Conservation (phyloP, 305 asterid species). For the Ilex paraguariensis region DNA sequence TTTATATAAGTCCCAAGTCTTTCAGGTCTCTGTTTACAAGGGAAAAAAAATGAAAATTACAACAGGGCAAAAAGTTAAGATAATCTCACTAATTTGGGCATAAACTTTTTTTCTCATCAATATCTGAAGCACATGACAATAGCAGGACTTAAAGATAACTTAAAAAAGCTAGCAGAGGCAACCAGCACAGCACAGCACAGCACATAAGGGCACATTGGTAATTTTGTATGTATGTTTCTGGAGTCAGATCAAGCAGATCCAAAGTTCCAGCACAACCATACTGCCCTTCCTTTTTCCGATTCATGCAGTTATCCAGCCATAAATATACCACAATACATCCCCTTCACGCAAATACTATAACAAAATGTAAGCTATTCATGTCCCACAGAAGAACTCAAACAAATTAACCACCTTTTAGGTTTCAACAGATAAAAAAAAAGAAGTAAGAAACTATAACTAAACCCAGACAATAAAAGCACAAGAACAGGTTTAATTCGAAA, state of each 20-base stretch:
- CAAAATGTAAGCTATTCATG: too few relatives aligned
- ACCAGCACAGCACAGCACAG: slow-evolving; percentile 3
- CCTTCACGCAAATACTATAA: not conserved
- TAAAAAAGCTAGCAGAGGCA: not conserved
- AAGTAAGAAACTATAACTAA: not conserved
- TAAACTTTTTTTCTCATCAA: not conserved
- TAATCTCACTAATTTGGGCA: not conserved
- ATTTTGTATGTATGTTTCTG: slow-evolving; percentile 17
- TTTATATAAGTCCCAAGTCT: not conserved
- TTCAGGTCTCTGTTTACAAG: not conserved
- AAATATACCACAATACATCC: not conserved
- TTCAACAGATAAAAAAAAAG: too few relatives aligned
- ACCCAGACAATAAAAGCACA: not conserved
- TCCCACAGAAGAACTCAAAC: not conserved
- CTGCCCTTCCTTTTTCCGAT: not conserved
- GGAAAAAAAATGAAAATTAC: not conserved
- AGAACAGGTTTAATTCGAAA: not conserved
- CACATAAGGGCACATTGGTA: slow-evolving; percentile 30
- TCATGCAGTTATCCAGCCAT: not conserved
- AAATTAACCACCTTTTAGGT: not conserved
- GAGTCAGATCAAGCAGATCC: slow-evolving; percentile 13
- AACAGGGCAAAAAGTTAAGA: not conserved
- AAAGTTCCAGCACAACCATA: slow-evolving; percentile 10
- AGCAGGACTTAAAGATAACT: not conserved
- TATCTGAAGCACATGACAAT: not conserved